A percentile compares a stretch with the other conserved stretches of the same genome.
These are phyloP conservation scores for Tetradesmus obliquus DNA, from an alignment of 139 green algal species.

Conservation along the genomic window DNA sequence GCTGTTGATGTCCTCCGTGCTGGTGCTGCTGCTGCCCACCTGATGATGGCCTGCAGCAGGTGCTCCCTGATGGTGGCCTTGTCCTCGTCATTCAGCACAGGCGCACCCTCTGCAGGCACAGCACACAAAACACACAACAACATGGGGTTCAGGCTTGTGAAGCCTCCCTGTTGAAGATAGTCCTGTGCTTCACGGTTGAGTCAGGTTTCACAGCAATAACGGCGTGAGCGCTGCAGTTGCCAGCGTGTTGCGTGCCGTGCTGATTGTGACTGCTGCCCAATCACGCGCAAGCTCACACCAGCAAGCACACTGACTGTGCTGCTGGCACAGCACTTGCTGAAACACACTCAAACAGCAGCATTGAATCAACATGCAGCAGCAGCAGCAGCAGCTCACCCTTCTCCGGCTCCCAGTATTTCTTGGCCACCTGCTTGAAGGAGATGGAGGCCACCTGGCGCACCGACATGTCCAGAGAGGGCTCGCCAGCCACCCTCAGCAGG, in stretches of 20 bases:
- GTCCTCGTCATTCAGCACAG: conserved; percentile 30
- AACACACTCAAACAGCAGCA: neutral
- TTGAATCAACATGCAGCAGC: neutral
- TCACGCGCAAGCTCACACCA: no score
- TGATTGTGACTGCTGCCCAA: no score
- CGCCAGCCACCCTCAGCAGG: conserved; percentile 87
- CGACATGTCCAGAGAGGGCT: conserved; percentile 72
- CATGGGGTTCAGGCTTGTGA: no score
- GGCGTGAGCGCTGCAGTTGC: no score
- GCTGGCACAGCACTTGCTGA: no score
- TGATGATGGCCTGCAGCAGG: conserved; percentile 82
- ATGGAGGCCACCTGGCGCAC: conserved; percentile 94
- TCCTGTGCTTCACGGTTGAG: no score
- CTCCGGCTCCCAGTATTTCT: conserved; percentile 77
- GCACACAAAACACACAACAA: neutral
- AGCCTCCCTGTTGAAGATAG: no score
- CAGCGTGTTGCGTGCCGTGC: no score
- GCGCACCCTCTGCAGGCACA: conserved; percentile 11
- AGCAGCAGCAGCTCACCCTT: conserved; percentile 21
- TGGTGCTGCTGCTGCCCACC: conserved; percentile 39
- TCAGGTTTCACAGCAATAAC: no score
- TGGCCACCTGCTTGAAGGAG: conserved; percentile 95
- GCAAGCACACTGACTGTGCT: neutral
- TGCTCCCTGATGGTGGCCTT: conserved; percentile 79
- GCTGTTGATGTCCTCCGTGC: neutral